A percentile compares a stretch with the other conserved stretches of the same genome.
Conservation (phyloP, 2,329 filamentous ascomycete genomes). For the Zymoseptoria tritici region DNA sequence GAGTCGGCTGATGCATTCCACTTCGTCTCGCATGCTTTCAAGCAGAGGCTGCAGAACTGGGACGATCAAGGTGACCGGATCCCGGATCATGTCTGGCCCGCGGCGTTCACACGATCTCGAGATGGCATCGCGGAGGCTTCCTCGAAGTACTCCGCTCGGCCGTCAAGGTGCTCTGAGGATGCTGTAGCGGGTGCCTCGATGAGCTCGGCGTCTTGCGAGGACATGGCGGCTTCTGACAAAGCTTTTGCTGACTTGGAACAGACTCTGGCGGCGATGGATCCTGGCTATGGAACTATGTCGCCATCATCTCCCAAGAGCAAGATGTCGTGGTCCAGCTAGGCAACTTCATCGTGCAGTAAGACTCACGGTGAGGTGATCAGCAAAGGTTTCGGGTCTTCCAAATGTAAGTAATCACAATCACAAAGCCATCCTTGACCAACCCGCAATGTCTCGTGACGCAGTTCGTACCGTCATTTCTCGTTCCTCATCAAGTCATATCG, state of each 20-base stretch:
- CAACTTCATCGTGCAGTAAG: not conserved
- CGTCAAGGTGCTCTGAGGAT: not conserved
- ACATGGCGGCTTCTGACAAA: not conserved
- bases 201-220: not conserved
- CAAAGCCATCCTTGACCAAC: not conserved
- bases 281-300: not conserved
- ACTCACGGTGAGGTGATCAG: not conserved
- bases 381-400: not conserved
- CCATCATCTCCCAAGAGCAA: not conserved
- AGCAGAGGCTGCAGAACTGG: constrained; percentile 1
- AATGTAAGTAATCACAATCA: not conserved
- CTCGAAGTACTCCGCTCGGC: not conserved
- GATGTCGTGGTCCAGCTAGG: not conserved
- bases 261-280: not conserved
- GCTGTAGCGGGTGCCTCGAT: not conserved
- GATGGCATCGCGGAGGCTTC: not conserved
- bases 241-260: not conserved
- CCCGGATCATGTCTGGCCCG: constrained; percentile 1
- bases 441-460: not conserved
- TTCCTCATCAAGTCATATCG: constrained; percentile 13
- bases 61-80: not conserved
- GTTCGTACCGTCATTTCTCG: not conserved
- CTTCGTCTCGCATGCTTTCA: not conserved
- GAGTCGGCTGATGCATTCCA: not conserved
- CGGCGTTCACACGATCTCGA: not conserved